Conservation (phyloP, 2,329 filamentous ascomycete species). For the Colletotrichum trifolii region DNA sequence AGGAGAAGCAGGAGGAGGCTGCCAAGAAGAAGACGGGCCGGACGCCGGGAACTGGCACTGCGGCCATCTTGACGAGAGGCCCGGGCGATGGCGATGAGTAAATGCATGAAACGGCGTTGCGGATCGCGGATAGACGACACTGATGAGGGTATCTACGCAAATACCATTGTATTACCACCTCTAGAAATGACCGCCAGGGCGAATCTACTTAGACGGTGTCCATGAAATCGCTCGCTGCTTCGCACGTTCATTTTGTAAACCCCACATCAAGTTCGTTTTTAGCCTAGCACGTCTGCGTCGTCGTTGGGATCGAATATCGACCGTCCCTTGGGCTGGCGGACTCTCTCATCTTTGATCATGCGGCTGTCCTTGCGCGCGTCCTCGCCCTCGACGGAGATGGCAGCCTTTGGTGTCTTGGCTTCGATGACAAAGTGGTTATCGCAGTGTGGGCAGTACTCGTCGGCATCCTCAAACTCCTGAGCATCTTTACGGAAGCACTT, state of each 20-base stretch:
- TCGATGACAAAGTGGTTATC: constrained; percentile 98
- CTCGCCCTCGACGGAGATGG: constrained; percentile 89
- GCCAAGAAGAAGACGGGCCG: constrained; percentile 93
- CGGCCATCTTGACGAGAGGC: constrained; percentile 79
- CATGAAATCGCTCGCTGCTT: constrained; percentile 33
- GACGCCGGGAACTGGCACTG: constrained; percentile 74
- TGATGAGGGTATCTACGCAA: constrained; percentile 37
- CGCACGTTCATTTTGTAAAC: constrained; percentile 9
- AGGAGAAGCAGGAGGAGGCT: constrained; percentile 99
- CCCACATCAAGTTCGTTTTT: constrained; percentile 43
- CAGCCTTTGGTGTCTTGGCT: constrained; percentile 83
- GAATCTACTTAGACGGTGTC: constrained; percentile 33
- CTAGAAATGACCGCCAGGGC: constrained; percentile 42
- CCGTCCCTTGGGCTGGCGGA: constrained; percentile 66
- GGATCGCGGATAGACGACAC: constrained; percentile 35
- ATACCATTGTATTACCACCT: constrained; percentile 52
- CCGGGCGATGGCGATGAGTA: constrained; percentile 47
- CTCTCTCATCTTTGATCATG: constrained; percentile 93
- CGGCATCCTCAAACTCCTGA: constrained; percentile 91
- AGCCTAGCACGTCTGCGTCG: constrained; percentile 81
- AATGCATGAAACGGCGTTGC: constrained; percentile 33
- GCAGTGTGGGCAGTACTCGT: constrained; percentile 99
- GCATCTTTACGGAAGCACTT: constrained; percentile 98
- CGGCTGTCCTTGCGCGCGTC: constrained; percentile 86
- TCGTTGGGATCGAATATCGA: constrained; percentile 82